Conservation (phyloP, 2,329 filamentous ascomycete genomes). For the Grosmannia clavigera region DNA sequence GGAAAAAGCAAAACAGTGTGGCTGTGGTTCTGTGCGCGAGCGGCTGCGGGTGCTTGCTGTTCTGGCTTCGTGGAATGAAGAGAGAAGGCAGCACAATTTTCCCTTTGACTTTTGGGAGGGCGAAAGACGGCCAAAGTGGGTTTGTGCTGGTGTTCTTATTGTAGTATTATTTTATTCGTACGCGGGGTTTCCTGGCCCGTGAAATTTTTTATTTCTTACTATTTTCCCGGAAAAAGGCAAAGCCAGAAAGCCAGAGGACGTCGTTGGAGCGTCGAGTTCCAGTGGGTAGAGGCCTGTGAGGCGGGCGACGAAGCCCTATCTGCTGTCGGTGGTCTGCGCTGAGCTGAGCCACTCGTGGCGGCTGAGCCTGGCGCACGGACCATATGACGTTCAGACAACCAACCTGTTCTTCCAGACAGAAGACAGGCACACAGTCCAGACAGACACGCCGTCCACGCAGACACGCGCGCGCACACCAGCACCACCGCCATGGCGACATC, state of each 20-base stretch:
- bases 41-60: neutral
- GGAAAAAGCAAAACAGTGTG: neutral
- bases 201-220: neutral
- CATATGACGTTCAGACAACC: neutral
- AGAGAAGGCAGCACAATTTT: neutral
- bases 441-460: too few relatives aligned
- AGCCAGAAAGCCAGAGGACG: neutral
- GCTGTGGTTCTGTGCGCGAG: neutral
- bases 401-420: too few relatives aligned
- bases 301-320: neutral
- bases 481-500: slow-evolving; percentile 36
- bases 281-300: neutral
- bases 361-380: neutral
- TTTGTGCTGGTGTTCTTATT: neutral
- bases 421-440: too few relatives aligned
- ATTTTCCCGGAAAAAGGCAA: neutral
- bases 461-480: neutral
- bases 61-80: neutral
- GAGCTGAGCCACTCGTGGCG: neutral
- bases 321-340: too few relatives aligned
- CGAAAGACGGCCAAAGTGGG: neutral
- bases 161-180: neutral
- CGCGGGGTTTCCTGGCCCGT: neutral
- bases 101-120: neutral
- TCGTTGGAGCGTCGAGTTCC: neutral